Percentiles rank a stretch among this genome's conserved stretches.
phyloP scores from a whole-genome alignment of 495 filamentous ascomycete species.

The Tuber borchii region DNA sequence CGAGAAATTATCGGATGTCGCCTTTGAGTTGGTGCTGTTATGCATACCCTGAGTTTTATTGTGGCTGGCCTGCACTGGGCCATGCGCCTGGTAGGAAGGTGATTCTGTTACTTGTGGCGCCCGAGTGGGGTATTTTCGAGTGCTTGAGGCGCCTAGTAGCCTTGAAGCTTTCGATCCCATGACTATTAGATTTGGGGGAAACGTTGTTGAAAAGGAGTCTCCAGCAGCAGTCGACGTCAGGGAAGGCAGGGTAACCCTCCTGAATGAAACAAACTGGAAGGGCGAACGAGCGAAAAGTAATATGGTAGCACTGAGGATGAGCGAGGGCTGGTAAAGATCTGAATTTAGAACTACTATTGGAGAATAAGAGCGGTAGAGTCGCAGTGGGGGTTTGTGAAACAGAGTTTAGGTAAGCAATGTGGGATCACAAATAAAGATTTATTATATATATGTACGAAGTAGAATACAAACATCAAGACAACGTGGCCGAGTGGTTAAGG shows the following conservation, averaged over 20 bases:
- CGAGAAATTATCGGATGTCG: neutral
- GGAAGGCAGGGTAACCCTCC: neutral
- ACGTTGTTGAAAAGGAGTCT: neutral
- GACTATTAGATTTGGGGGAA: neutral
- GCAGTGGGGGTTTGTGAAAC: neutral
- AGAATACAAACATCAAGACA: neutral
- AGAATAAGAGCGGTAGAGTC: neutral
- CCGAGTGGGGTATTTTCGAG: neutral
- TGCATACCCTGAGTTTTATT: neutral
- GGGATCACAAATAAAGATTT: neutral
- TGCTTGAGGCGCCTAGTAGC: neutral
- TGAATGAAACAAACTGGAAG: neutral
- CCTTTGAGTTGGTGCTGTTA: neutral
- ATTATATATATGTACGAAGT: neutral
- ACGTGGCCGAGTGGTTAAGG: slow-evolving; percentile 35
- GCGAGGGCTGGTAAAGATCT: neutral
- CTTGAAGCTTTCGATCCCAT: neutral
- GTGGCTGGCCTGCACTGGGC: neutral
- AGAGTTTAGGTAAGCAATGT: neutral
- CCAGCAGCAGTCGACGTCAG: neutral
- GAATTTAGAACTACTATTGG: neutral
- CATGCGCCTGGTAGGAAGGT: neutral
- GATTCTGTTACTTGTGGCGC: neutral
- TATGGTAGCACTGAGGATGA: neutral
- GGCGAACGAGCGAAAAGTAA: neutral